Conservation (phyloP, 257 asterid species). For the Jaltomata sinuosa region DNA sequence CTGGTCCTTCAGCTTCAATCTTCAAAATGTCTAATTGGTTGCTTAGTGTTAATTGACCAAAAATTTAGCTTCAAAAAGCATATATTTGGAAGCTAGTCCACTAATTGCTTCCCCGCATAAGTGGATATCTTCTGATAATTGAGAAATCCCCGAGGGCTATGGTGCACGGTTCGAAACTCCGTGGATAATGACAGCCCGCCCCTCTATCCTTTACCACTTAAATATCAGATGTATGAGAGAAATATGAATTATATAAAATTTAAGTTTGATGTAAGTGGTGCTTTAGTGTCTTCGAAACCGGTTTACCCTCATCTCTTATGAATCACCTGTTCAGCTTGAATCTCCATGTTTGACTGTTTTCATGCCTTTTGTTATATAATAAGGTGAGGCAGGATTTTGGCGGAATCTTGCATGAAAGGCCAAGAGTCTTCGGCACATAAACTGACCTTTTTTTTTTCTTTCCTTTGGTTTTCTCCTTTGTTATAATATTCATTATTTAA, state of each 20-base stretch:
- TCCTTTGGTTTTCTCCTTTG: too few relatives aligned
- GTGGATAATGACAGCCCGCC: too few relatives aligned
- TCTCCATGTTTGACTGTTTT: neutral
- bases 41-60: neutral
- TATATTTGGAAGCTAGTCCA: neutral
- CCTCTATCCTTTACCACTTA: too few relatives aligned
- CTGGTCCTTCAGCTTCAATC: neutral
- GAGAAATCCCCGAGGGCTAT: too few relatives aligned
- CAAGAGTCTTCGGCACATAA: neutral
- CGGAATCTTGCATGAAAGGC: neutral
- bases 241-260: too few relatives aligned
- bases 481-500: too few relatives aligned
- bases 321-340: neutral
- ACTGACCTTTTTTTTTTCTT: neutral
- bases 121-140: too few relatives aligned
- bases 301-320: neutral
- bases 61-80: neutral
- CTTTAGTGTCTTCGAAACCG: neutral
- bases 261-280: neutral
- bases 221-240: too few relatives aligned
- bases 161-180: too few relatives aligned
- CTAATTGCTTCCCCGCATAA: neutral
- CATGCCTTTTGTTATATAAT: neutral
- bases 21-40: neutral
- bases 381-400: neutral